phyloP scores from a whole-genome alignment of 2,329 filamentous ascomycete genomes.

The Exserohilum turcica region DNA sequence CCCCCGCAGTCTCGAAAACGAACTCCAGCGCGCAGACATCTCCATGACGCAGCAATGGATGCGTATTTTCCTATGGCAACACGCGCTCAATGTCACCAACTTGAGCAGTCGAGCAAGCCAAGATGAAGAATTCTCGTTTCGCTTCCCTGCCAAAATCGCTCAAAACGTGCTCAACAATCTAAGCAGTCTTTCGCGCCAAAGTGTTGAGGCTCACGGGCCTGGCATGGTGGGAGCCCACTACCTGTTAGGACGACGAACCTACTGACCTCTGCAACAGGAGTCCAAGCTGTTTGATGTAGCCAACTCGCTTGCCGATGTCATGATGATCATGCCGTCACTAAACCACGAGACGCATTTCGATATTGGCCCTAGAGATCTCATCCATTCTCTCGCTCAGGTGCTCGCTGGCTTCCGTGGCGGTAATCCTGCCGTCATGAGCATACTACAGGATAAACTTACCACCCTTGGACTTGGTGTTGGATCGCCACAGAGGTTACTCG shows the following conservation, averaged over 20 bases:
- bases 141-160: slow-evolving; percentile 43
- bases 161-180: slow-evolving; percentile 40
- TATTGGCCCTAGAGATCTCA: slow-evolving; percentile 41
- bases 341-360: slow-evolving; percentile 40
- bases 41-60: slow-evolving; percentile 48
- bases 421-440: slow-evolving; percentile 42
- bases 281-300: slow-evolving; percentile 45
- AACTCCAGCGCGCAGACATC: slow-evolving; percentile 44
- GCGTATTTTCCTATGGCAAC: slow-evolving; percentile 46
- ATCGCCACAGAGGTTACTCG: slow-evolving; percentile 38
- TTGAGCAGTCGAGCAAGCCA: slow-evolving; percentile 32
- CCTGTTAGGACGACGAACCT: neutral
- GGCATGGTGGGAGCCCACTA: slow-evolving; percentile 37
- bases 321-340: slow-evolving; percentile 44
- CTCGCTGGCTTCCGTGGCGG: slow-evolving; percentile 41
- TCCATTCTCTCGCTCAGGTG: slow-evolving; percentile 39
- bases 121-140: slow-evolving; percentile 44
- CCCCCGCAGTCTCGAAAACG: slow-evolving; percentile 39
- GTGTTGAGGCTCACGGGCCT: slow-evolving; percentile 43
- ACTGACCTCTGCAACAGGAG: slow-evolving; percentile 26
- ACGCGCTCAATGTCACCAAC: slow-evolving; percentile 43
- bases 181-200: slow-evolving; percentile 38
- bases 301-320: slow-evolving; percentile 45
- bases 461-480: slow-evolving; percentile 34
- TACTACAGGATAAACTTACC: slow-evolving; percentile 40